phyloP scores from a whole-genome alignment of 345 rosid species.

The Syzygium aromaticum region DNA sequence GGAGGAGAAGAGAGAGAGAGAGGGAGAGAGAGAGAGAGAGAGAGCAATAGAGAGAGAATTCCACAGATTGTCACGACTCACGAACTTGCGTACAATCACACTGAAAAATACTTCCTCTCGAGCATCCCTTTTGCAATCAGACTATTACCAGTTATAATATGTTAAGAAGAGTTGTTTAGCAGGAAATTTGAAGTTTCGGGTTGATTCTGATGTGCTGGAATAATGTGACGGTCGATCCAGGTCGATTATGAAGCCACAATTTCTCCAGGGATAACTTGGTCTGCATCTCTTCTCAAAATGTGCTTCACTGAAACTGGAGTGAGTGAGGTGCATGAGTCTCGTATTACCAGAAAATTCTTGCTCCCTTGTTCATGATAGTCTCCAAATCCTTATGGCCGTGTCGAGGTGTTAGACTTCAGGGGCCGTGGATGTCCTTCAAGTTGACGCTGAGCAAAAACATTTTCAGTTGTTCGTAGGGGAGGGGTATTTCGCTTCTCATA shows the following conservation, averaged over 20 bases:
- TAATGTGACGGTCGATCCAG: fast-evolving
- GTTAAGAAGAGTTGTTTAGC: neutral
- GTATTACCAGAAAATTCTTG: neutral
- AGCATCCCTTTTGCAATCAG: neutral
- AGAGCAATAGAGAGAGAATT: neutral
- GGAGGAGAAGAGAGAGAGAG: neutral
- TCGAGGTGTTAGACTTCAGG: neutral
- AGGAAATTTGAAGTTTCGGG: neutral
- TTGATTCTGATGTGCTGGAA: neutral
- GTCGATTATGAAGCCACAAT: fast-evolving
- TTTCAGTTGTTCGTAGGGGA: neutral
- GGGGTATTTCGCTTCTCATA: neutral
- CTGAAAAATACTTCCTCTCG: neutral
- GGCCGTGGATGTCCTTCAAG: neutral
- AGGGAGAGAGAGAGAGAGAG: neutral
- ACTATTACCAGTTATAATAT: no score
- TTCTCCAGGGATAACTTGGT: neutral
- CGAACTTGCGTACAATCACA: neutral
- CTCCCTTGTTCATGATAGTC: neutral
- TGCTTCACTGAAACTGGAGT: neutral
- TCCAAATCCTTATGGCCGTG: neutral
- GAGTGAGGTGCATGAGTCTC: neutral
- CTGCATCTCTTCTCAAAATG: neutral
- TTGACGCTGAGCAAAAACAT: neutral
- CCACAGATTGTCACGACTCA: neutral